A percentile compares a stretch with the other conserved stretches of the same genome.
phyloP scores from a whole-genome alignment of 2,329 filamentous ascomycete genomes.

The Alternaria metachromatica region DNA sequence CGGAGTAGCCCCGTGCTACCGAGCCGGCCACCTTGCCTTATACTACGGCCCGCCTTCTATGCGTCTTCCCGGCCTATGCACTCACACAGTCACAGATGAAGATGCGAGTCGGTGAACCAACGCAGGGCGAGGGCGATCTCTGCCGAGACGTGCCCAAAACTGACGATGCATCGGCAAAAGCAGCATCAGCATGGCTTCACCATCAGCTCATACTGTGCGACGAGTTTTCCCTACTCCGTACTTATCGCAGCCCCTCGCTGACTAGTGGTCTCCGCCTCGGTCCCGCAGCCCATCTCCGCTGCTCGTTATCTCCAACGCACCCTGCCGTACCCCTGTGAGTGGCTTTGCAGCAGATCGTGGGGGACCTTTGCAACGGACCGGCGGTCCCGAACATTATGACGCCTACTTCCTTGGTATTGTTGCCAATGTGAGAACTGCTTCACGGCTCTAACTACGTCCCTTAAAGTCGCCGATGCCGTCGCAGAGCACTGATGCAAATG shows the following conservation, averaged over 20 bases:
- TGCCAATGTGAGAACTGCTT: slow-evolving; percentile 8
- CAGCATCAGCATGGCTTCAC: slow-evolving; percentile 1
- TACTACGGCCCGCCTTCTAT: slow-evolving; percentile 30
- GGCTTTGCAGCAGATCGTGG: slow-evolving; percentile 34
- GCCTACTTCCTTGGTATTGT: slow-evolving; percentile 14
- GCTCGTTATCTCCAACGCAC: slow-evolving; percentile 21
- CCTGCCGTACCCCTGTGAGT: slow-evolving; percentile 33
- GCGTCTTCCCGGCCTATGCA: slow-evolving; percentile 19
- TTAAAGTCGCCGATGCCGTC: not conserved
- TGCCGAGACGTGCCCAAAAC: slow-evolving; percentile 14
- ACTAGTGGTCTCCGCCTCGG: slow-evolving; percentile 13
- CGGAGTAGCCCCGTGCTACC: slow-evolving; percentile 14
- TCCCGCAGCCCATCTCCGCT: slow-evolving; percentile 23
- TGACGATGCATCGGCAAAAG: slow-evolving; percentile 15
- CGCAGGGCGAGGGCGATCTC: slow-evolving; percentile 15
- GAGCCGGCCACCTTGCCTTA: slow-evolving; percentile 13
- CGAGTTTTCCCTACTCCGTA: slow-evolving; percentile 10
- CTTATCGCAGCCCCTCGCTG: slow-evolving; percentile 15
- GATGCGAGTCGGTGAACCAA: slow-evolving; percentile 23
- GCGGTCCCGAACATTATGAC: slow-evolving; percentile 25
- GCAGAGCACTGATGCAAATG: slow-evolving; percentile 7
- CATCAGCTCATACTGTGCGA: slow-evolving; percentile 16
- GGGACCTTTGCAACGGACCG: slow-evolving; percentile 29
- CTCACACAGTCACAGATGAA: slow-evolving; percentile 15
- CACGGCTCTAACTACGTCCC: not conserved